These are phyloP conservation scores for Clonostachys chloroleuca DNA, from an alignment of 2,329 filamentous ascomycete genomes.

Conservation along the genomic window DNA sequence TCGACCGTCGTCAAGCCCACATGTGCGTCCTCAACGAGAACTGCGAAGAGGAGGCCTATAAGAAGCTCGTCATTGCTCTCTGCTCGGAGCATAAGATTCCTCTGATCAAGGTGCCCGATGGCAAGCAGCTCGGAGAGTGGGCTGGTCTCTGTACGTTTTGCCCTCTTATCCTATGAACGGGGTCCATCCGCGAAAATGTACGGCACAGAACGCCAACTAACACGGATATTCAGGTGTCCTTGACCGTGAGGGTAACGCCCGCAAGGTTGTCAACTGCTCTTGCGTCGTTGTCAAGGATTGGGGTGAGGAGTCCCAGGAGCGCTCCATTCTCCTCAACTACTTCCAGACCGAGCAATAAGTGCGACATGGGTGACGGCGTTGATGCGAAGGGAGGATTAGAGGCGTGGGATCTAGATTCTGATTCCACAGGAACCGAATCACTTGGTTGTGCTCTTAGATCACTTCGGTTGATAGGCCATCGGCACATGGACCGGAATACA, in stretches of 20 bases:
- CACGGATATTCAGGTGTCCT: constrained; percentile 67
- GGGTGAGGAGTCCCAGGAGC: constrained; percentile 99
- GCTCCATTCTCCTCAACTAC: constrained; percentile 99
- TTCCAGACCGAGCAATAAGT: constrained; percentile 49
- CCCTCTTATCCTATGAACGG: neutral
- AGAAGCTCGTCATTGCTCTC: constrained; percentile 98
- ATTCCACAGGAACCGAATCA: constrained; percentile 8
- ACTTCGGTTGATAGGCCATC: constrained; percentile 31
- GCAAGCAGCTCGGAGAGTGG: constrained; percentile 99
- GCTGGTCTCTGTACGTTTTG: constrained; percentile 89
- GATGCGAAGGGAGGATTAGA: constrained; percentile 26
- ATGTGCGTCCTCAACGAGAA: constrained; percentile 99
- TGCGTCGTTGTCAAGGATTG: constrained; percentile 99
- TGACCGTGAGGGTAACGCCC: constrained; percentile 98
- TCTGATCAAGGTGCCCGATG: constrained; percentile 99
- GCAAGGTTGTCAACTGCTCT: constrained; percentile 99
- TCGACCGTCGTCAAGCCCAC: constrained; percentile 97
- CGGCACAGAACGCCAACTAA: constrained; percentile 18
- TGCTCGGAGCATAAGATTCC: constrained; percentile 99
- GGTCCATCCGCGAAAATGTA: neutral
- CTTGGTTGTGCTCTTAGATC: constrained; percentile 20
- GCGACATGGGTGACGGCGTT: constrained; percentile 15
- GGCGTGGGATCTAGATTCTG: constrained; percentile 26
- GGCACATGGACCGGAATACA: constrained; percentile 32
- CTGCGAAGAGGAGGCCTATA: constrained; percentile 99